These are phyloP conservation scores for Apiospora phragmitis DNA, from an alignment of 2,329 filamentous ascomycete species.

Conservation along the genomic window DNA sequence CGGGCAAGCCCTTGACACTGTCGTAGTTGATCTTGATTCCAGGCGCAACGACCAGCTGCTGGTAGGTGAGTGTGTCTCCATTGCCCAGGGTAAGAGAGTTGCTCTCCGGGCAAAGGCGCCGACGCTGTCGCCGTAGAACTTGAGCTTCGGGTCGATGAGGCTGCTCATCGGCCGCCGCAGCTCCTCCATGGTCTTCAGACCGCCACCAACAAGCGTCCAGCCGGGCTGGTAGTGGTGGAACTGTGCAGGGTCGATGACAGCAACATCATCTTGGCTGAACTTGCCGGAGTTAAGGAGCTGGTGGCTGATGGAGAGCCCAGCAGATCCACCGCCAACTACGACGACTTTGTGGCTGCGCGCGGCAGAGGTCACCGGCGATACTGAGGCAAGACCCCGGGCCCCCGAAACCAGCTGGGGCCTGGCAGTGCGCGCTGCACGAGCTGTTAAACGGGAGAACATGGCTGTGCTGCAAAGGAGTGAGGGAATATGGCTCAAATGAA, in stretches of 20 bases:
- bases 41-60: constrained; percentile 38
- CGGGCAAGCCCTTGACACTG: constrained; percentile 34
- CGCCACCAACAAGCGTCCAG: constrained; percentile 40
- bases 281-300: constrained; percentile 53
- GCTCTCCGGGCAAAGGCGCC: constrained; percentile 35
- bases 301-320: constrained; percentile 65
- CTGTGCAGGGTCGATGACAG: constrained; percentile 36
- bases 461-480: neutral
- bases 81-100: constrained; percentile 36
- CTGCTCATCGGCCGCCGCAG: constrained; percentile 29
- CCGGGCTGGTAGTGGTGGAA: constrained; percentile 39
- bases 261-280: constrained; percentile 34
- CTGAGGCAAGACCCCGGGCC: constrained; percentile 21
- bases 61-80: constrained; percentile 36
- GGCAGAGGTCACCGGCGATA: constrained; percentile 33
- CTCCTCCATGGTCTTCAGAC: constrained; percentile 30
- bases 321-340: constrained; percentile 66
- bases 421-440: neutral
- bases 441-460: neutral
- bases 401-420: neutral
- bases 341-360: constrained; percentile 60
- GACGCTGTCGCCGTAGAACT: constrained; percentile 35
- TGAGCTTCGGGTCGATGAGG: constrained; percentile 34
- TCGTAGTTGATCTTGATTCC: constrained; percentile 38
- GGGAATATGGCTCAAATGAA: neutral